Base-by-base conservation (phyloP, 768 basidiomycete species). In the Agaricus subrufescens region DNA sequence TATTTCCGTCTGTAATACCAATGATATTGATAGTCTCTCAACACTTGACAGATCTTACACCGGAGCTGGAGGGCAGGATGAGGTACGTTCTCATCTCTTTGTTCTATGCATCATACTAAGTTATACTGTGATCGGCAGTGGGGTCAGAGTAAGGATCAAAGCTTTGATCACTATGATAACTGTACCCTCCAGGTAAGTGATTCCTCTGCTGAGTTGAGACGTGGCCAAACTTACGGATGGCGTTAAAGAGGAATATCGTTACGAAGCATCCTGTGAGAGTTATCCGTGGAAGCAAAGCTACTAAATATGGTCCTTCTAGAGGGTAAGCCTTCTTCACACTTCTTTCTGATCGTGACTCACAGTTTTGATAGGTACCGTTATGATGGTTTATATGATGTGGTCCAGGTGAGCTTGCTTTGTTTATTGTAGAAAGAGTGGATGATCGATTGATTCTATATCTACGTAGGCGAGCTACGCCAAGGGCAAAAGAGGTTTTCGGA, bases 301-400 rank as follows among this genome's bases (percentile, higher is more conserved):
- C 48, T 3, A 46, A 50, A 37, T 56, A 49, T 40, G 49, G 55
- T 6, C 55, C 48, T 7, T 19, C 11, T 12, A 42, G 19, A 26
- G 49, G 55, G 55, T 56, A 30, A 50, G 48, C 25, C 12, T 8
- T 3, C 19, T 48, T 19, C 4, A 19, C n/a, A n/a, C 42, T n/a
- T n/a, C n/a, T 7, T 29, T 30, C 2, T 15, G 8, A 30, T 60
- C 0, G 72, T 71, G 0, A 48, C 47, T 34, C 76, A 69, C 53
- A 71, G 73, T 3, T 73, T 74, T 27, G 31, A 19, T 48, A 74
- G 74, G 8, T 75, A 74, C 52, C 75, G 76, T 14, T 78, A 76
- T 52, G 75, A 77, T 58, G 75, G 76, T 10, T 65, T 76, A 19
- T 78, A 78, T 45, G 55, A 56, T 30, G 55, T 56, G 26, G 12